phyloP scores from a whole-genome alignment of 2,329 filamentous ascomycete species.

The Fusarium caatingaense region DNA sequence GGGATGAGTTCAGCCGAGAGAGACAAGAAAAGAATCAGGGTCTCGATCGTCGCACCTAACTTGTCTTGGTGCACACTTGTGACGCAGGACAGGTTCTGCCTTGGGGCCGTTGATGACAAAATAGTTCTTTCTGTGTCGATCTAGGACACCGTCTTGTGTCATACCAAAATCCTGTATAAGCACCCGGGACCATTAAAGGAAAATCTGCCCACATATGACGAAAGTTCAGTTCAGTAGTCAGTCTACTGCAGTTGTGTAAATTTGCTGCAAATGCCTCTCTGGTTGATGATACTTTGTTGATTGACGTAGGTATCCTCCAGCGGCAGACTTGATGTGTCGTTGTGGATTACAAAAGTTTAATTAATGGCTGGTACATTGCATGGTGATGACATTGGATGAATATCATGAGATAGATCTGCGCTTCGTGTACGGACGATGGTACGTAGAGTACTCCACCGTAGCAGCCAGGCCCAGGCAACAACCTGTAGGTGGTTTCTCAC shows the following conservation, averaged over 20 bases:
- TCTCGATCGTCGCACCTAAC: conserved; percentile 26
- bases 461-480: not conserved
- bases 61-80: conserved; percentile 21
- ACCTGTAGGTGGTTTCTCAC: not conserved
- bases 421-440: not conserved
- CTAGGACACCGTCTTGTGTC: conserved; percentile 1
- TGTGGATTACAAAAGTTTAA: not conserved
- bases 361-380: not conserved
- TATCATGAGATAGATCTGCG: not conserved
- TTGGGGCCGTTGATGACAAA: conserved; percentile 16
- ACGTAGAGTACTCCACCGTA: not conserved
- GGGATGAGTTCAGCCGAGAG: conserved; percentile 5
- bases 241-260: not conserved
- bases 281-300: not conserved
- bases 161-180: conserved; percentile 6
- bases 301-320: not conserved
- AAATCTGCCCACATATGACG: conserved; percentile 4
- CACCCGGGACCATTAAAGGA: not conserved
- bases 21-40: conserved; percentile 12
- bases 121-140: conserved; percentile 8
- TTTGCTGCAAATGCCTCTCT: not conserved
- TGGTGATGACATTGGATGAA: not conserved
- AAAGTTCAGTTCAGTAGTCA: not conserved
- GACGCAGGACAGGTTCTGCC: conserved; percentile 35
- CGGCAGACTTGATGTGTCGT: not conserved